phyloP scores from a whole-genome alignment of 176 grass and related monocot species.

The Oropetium thomaeum region DNA sequence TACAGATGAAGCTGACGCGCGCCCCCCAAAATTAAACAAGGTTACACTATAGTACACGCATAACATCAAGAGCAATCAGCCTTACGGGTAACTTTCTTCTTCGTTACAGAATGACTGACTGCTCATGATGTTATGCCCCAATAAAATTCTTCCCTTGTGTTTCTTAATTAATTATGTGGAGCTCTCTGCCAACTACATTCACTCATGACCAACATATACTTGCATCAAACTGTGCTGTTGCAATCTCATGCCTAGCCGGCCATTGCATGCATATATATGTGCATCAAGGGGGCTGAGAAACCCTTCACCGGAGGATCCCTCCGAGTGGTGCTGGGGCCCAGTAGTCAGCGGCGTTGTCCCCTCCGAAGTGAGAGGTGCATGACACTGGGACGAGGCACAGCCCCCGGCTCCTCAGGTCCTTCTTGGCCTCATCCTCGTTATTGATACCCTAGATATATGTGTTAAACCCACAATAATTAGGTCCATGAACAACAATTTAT shows the following conservation, averaged over 20 bases:
- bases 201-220: conserved; percentile 41
- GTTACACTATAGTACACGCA: conserved; percentile 43
- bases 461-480: no score
- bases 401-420: conserved; percentile 79
- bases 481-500: no score
- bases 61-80: conserved; percentile 97
- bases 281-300: neutral
- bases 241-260: neutral
- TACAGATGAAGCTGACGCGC: conserved; percentile 25
- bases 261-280: no score
- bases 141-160: conserved; percentile 15
- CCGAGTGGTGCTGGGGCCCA: conserved; percentile 54
- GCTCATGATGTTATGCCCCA: conserved; percentile 95
- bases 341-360: conserved; percentile 67
- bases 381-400: conserved; percentile 93
- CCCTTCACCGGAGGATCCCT: conserved; percentile 40
- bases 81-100: conserved; percentile 45
- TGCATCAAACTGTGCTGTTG: conserved; percentile 12
- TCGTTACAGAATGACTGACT: conserved; percentile 84
- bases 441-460: conserved; percentile 41
- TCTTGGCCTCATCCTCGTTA: conserved; percentile 47
- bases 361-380: conserved; percentile 74
- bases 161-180: neutral
- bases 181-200: no score
- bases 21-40: conserved; percentile 23